A percentile compares a stretch with the other conserved stretches of the same genome.
phyloP scores from a whole-genome alignment of 73 alveolate genomes.

The Urostyla sp. region DNA sequence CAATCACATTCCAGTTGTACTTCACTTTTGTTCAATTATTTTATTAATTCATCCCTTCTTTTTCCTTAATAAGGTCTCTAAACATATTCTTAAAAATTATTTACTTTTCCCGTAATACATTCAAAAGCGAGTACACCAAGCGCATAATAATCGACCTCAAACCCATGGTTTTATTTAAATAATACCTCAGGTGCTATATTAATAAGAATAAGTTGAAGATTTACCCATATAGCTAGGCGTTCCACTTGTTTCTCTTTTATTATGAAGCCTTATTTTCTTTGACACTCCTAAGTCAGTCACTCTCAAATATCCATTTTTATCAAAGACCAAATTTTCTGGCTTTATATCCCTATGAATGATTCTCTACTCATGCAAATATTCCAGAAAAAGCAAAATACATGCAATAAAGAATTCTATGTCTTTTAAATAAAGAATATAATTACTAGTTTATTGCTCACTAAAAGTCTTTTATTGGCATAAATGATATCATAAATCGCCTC shows the following conservation, averaged over 20 bases:
- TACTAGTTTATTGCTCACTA: constrained; percentile 81
- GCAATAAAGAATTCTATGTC: constrained; percentile 92
- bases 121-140: constrained; percentile 95
- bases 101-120: too few relatives aligned
- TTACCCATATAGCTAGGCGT: constrained; percentile 95
- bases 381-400: constrained; percentile 81
- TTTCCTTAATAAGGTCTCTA: too few relatives aligned
- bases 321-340: constrained; percentile 96
- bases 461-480: constrained; percentile 68
- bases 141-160: constrained; percentile 91
- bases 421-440: too few relatives aligned
- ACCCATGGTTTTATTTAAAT: constrained; percentile 89
- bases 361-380: constrained; percentile 86
- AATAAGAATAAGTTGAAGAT: too few relatives aligned
- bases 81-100: too few relatives aligned
- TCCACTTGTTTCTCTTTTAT: constrained; percentile 81
- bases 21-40: too few relatives aligned
- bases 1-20: too few relatives aligned
- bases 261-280: constrained; percentile 75
- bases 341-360: constrained; percentile 94
- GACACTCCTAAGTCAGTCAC: constrained; percentile 80
- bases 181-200: constrained; percentile 95
- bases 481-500: constrained; percentile 88
- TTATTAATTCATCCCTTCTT: too few relatives aligned
- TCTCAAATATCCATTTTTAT: constrained; percentile 58